Percentiles rank a stretch among this genome's conserved stretches.
These are phyloP conservation scores for Mastigamoeba balamuthi DNA, from an alignment of 78 protist species.

Conservation along the genomic window DNA sequence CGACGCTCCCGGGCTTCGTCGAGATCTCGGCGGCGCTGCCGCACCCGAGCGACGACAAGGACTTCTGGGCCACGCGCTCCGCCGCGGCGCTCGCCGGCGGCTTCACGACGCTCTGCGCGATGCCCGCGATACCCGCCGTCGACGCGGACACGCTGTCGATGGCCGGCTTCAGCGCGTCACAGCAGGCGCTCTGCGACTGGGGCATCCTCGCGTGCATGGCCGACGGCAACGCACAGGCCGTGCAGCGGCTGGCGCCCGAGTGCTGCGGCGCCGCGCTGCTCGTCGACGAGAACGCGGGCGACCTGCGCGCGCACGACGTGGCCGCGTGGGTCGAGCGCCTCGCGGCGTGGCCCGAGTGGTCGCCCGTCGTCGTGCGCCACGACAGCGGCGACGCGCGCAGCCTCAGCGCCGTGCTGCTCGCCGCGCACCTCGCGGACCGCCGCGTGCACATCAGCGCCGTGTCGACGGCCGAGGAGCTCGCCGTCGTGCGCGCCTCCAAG, in stretches of 20 bases:
- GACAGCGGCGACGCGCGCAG: conserved; percentile 44
- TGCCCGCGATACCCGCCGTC: conserved; percentile 62
- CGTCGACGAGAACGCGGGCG: conserved; percentile 37
- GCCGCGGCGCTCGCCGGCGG: conserved; percentile 59
- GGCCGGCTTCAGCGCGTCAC: conserved; percentile 12
- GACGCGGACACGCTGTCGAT: no score
- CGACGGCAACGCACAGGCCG: conserved; percentile 11
- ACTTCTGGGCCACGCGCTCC: conserved; percentile 45
- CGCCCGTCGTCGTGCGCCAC: conserved; percentile 57
- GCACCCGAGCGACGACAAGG: conserved; percentile 46
- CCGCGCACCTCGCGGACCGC: conserved; percentile 35
- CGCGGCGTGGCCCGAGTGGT: conserved; percentile 28
- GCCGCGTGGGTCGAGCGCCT: conserved; percentile 47
- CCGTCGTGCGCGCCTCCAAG: conserved; percentile 52
- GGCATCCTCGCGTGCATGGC: conserved; percentile 47
- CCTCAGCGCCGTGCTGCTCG: conserved; percentile 32
- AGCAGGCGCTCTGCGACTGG: conserved; percentile 46
- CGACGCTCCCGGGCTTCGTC: conserved; percentile 49
- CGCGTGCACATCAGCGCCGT: conserved; percentile 43
- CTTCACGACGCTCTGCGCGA: conserved; percentile 52
- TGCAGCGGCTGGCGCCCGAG: conserved; percentile 3
- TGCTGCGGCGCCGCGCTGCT: conserved; percentile 42
- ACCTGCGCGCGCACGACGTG: conserved; percentile 37
- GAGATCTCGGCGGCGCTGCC: conserved; percentile 32
- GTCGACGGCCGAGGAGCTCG: conserved; percentile 41